A percentile compares a stretch with the other conserved stretches of the same genome.
phyloP scores from a whole-genome alignment of 345 rosid genomes.

The Clarkia xantiana region DNA sequence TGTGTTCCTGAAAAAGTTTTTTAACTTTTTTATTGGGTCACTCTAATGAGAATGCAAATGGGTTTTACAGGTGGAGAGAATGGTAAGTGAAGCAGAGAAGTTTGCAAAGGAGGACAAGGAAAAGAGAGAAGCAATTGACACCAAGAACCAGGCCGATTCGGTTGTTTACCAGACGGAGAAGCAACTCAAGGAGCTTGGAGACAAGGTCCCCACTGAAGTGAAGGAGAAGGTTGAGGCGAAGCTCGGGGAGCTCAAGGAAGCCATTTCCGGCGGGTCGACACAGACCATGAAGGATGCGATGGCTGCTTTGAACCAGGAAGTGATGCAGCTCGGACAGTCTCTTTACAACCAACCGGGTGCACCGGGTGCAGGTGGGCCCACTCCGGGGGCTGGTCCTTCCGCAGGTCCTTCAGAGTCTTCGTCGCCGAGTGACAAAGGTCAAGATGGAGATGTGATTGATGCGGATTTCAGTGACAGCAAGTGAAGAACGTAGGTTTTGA shows the following conservation, averaged over 20 bases:
- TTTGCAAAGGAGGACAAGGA: conserved; percentile 86
- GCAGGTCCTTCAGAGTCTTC: conserved; percentile 42
- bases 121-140: conserved; percentile 91
- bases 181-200: conserved; percentile 86
- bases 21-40: no score
- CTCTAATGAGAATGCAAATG: not conserved
- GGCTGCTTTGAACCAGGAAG: conserved; percentile 84
- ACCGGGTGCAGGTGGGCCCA: conserved; percentile 40
- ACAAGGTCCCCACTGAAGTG: conserved; percentile 71
- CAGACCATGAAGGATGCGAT: conserved; percentile 72
- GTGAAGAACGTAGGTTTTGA: conserved; percentile 6
- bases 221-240: conserved; percentile 86
- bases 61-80: conserved; percentile 50
- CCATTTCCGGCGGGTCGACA: conserved; percentile 52
- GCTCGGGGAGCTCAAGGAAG: conserved; percentile 70
- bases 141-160: conserved; percentile 94
- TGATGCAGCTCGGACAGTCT: conserved; percentile 87
- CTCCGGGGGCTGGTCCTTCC: conserved; percentile 30
- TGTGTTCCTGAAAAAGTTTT: no score
- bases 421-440: conserved; percentile 42
- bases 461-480: conserved; percentile 91
- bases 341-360: conserved; percentile 86
- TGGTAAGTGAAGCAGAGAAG: conserved; percentile 86
- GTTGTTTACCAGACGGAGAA: conserved; percentile 90
- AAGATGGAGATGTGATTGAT: conserved; percentile 82